These are phyloP conservation scores for Juglanconis juglandina DNA, from an alignment of 2,329 filamentous ascomycete species.

Conservation along the genomic window DNA sequence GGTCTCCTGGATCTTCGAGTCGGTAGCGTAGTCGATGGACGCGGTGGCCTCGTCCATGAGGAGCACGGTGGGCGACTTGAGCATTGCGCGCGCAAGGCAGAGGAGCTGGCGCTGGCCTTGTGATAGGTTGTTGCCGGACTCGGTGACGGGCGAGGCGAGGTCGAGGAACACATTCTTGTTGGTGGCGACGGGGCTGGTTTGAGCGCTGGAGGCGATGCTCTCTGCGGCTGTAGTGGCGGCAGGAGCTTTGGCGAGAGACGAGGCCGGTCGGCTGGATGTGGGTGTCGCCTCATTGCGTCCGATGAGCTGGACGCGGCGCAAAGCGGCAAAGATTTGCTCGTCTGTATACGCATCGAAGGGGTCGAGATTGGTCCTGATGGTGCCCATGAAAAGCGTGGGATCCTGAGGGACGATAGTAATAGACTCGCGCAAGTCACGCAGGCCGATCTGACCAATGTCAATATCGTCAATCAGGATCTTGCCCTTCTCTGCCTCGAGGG, in stretches of 20 bases:
- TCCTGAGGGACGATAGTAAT: conserved; percentile 99
- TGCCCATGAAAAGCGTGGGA: conserved; percentile 89
- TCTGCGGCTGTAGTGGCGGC: conserved; percentile 24
- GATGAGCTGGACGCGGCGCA: conserved; percentile 87
- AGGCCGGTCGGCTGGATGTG: conserved; percentile 21
- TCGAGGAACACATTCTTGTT: conserved; percentile 97
- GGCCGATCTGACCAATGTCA: conserved; percentile 84
- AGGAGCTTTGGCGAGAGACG: conserved; percentile 16
- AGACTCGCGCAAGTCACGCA: conserved; percentile 87
- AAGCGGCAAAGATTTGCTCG: conserved; percentile 81
- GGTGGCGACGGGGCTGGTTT: conserved; percentile 45
- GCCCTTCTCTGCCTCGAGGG: conserved; percentile 84
- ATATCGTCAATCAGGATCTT: conserved; percentile 87
- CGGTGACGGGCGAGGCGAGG: conserved; percentile 75
- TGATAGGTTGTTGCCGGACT: conserved; percentile 90
- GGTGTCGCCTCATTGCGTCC: conserved; percentile 48
- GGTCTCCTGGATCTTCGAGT: conserved; percentile 93
- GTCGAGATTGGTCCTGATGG: conserved; percentile 87
- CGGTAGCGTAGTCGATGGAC: conserved; percentile 94
- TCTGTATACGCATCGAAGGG: conserved; percentile 88
- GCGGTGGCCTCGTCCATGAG: conserved; percentile 99
- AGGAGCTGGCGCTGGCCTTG: conserved; percentile 94
- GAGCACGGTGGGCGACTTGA: conserved; percentile 88
- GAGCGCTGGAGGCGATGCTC: conserved; percentile 9
- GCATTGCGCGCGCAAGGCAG: conserved; percentile 86